phyloP scores from a whole-genome alignment of 192 early-diverging fungal genomes.

The Helicostylum pulchrum region DNA sequence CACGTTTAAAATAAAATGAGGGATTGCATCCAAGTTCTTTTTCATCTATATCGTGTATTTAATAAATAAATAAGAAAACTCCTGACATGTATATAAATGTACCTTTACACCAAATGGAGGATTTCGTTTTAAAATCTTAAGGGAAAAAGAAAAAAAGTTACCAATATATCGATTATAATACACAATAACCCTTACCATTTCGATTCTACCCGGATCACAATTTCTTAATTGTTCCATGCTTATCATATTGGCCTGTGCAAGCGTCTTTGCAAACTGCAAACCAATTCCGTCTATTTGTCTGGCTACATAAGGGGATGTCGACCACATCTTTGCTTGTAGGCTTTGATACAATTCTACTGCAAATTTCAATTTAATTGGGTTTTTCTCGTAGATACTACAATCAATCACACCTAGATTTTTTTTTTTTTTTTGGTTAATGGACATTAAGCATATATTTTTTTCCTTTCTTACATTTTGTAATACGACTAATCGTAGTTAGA shows the following conservation, averaged over 20 bases:
- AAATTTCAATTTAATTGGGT: constrained; percentile 14
- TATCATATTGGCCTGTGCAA: constrained; percentile 47
- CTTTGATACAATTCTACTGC: constrained; percentile 37
- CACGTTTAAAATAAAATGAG: constrained; percentile 14
- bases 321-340: constrained; percentile 50
- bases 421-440: neutral
- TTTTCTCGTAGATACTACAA: constrained; percentile 18
- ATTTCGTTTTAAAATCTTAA: constrained; percentile 49
- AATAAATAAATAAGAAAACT: neutral
- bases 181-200: constrained; percentile 31
- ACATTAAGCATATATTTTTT: neutral
- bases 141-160: neutral
- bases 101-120: constrained; percentile 63
- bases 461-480: constrained; percentile 24
- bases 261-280: constrained; percentile 37
- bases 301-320: constrained; percentile 43
- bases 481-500: constrained; percentile 25
- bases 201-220: constrained; percentile 48
- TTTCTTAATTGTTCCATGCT: constrained; percentile 45
- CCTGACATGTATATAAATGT: too few species aligned
- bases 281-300: constrained; percentile 61
- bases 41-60: constrained; percentile 4
- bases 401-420: constrained; percentile 31
- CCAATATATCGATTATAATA: too few species aligned
- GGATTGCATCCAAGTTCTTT: constrained; percentile 3